Evolutionary conservation across 768 basidiomycete genomes (phyloP).

Genomic region (Naganishia antarctica): DNA sequence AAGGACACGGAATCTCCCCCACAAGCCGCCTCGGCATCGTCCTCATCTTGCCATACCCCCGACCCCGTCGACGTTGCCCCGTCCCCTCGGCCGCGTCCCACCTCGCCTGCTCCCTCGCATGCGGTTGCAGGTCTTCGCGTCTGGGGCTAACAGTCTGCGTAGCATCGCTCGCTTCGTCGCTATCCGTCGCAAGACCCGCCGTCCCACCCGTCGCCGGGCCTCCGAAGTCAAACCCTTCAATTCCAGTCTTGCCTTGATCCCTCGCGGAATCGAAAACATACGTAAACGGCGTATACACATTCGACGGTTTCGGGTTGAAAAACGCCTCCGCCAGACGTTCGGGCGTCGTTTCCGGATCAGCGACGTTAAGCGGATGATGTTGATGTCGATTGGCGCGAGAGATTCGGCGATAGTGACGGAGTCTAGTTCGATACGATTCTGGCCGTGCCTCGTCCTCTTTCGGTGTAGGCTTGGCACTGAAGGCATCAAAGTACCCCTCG

Average conservation of each 20-base stretch:
- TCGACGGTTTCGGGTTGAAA: slow-evolving; percentile 11
- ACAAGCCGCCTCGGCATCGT: not conserved
- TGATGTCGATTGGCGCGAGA: not conserved
- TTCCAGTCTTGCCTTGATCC: not conserved
- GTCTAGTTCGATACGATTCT: not conserved
- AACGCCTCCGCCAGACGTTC: slow-evolving; percentile 7
- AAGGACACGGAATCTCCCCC: not conserved
- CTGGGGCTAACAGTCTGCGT: not conserved
- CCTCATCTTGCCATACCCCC: not conserved
- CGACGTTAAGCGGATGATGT: slow-evolving; percentile 9
- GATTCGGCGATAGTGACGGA: too few species aligned
- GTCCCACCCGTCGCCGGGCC: not conserved
- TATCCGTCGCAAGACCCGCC: not conserved
- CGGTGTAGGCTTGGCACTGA: not conserved
- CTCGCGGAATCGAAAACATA: slow-evolving; percentile 6
- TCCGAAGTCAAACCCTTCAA: not conserved
- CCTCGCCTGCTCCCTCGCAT: not conserved
- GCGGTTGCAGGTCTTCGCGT: not conserved
- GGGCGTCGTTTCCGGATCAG: slow-evolving; percentile 1
- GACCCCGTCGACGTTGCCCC: not conserved
- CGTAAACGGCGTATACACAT: slow-evolving; percentile 6
- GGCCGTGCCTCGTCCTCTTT: not conserved
- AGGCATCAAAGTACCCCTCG: too few species aligned
- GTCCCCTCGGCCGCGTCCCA: slow-evolving; percentile 1
- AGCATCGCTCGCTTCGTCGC: not conserved